These are phyloP conservation scores for Eucalyptus leucophloia DNA, from an alignment of 345 rosid genomes.

Conservation along the genomic window DNA sequence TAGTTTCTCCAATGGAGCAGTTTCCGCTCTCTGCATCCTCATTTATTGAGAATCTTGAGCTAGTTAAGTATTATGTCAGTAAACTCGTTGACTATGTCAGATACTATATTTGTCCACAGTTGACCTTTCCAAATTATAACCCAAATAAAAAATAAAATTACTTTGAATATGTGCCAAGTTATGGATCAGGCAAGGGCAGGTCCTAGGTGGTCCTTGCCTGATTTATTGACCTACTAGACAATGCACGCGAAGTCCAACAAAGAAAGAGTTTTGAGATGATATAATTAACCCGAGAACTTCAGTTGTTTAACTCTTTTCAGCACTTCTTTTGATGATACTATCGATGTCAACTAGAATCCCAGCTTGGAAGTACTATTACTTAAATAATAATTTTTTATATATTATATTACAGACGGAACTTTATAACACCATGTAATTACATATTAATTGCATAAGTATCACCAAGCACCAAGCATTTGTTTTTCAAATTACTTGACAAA, in stretches of 20 bases:
- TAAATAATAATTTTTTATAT: background rate
- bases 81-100: background rate
- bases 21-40: background rate
- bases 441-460: background rate
- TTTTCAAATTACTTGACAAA: background rate
- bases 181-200: background rate
- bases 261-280: background rate
- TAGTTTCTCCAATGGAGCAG: background rate
- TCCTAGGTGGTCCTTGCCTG: background rate
- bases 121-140: background rate
- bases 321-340: background rate
- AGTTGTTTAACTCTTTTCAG: background rate
- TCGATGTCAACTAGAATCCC: background rate
- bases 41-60: background rate
- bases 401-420: background rate
- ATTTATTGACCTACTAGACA: background rate
- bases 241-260: background rate
- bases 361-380: background rate
- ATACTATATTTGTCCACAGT: background rate
- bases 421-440: accelerated
- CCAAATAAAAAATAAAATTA: background rate
- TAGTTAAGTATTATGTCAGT: background rate
- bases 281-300: background rate
- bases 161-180: background rate
- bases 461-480: background rate